Evolutionary conservation across 306 rosid species (phyloP).

Genomic region (Astragalus glycyphyllos): DNA sequence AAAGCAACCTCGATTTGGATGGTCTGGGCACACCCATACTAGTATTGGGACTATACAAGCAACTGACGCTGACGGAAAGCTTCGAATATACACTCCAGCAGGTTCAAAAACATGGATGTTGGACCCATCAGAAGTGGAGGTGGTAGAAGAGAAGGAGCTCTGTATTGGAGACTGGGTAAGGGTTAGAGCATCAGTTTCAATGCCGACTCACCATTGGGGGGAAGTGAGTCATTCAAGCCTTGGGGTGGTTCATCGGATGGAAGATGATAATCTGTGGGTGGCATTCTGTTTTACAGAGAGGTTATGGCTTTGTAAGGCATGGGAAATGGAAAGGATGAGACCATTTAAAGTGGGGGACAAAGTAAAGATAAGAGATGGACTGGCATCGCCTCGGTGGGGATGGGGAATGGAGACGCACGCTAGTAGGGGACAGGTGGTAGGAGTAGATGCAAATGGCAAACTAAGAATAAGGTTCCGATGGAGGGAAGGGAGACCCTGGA

Average conservation of each 20-base stretch:
- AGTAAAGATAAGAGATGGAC: constrained; percentile 86
- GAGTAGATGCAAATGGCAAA: constrained; percentile 97
- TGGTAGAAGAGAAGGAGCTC: constrained; percentile 80
- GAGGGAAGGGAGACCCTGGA: constrained; percentile 99
- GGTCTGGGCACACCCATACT: constrained; percentile 90
- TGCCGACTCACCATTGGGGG: constrained; percentile 97
- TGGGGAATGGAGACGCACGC: constrained; percentile 99
- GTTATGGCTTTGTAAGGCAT: constrained; percentile 90
- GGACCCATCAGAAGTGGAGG: constrained; percentile 91
- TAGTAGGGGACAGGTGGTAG: constrained; percentile 88
- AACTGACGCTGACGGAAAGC: constrained; percentile 92
- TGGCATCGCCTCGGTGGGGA: constrained; percentile 90
- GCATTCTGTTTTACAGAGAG: constrained; percentile 83
- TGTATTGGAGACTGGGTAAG: constrained; percentile 87
- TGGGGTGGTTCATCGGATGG: constrained; percentile 94
- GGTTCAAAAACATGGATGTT: constrained; percentile 95
- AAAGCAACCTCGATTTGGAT: constrained; percentile 89
- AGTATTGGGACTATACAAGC: constrained; percentile 82
- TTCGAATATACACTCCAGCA: constrained; percentile 87
- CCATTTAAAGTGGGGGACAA: constrained; percentile 84
- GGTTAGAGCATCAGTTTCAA: constrained; percentile 79
- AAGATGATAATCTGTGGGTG: constrained; percentile 81
- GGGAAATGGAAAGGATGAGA: constrained; percentile 77
- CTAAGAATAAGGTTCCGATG: constrained; percentile 87
- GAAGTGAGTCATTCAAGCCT: constrained; percentile 86